Base-by-base conservation (phyloP, 352 stramenopile species). In the Pythium aquatile region DNA sequence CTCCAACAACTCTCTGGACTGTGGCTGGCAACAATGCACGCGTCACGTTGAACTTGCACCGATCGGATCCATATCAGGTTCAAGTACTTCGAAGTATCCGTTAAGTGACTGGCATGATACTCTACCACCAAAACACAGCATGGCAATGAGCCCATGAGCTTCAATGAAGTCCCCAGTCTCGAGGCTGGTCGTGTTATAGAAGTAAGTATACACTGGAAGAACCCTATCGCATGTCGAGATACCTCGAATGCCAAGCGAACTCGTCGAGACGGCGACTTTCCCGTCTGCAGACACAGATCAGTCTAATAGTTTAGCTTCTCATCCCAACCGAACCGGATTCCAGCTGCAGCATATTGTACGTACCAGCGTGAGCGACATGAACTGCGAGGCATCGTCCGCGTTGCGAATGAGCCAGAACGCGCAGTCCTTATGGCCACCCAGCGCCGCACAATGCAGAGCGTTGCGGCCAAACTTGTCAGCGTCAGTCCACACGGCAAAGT, bases 381-480 rank as follows among this genome's bases (percentile, higher is more conserved):
- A 91, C 51, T 85, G 71, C 7, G 79, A 87, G 1, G 87, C 72
- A 54, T 94, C 79, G 11, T 74, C 61, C 0, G 77, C 64, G 58
- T 93, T 90, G 16, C 85, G 82, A 35, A 96, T 81, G 1, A 96
- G 79, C 78, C 81, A 93, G 58, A 94, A 85, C 14, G 83, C 85
- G 55, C 87, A 94, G 55, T 96, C 85, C 57, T 88, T 88, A 48
- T 96, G 85, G 1, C 87, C 87, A 49, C 85, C 83, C 33, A 96
- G 78, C 9, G 83, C 85, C 39, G 85, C 80, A 26, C 79, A 93
- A 55, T 96, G 87, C 33, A 96, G 70, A 2, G 85, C 85, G 66
- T 96, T 96, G 32, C 84, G 83, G 8, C 85, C 87, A 75, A 96
- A 94, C 84, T 93, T 93, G 63, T 93, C 84, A 9, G 74, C 70